Evolutionary conservation across 2,329 filamentous ascomycete genomes (phyloP), one percentile per base, ranked within the genome.

Genomic region (Grosmannia huntii): DNA sequence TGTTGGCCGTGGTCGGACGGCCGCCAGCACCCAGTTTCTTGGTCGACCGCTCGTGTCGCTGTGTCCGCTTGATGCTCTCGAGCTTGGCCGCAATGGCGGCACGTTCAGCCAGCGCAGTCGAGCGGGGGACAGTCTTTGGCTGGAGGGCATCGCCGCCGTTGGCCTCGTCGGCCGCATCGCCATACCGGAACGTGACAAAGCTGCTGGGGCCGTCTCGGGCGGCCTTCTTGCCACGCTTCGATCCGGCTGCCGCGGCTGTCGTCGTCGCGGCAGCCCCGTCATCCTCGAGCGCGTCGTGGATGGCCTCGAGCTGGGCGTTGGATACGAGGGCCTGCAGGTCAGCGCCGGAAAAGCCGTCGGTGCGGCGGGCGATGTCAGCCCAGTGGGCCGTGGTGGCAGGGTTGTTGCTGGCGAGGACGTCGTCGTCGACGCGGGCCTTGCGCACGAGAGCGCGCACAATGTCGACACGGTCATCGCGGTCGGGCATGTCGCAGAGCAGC

Each of bases 261-360:
- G 21, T 6, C 1, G 44, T 14, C 3, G 21, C 23, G 46, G 46
- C 11, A 4, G 21, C 25, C 10, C 5, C 5, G n/a, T 25, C 12
- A 65, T 85, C 82, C 57, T 83, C 86, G 0, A 99, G 80, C 2
- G 95, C 84, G 64, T 96, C 91, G 68, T 99, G 94, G 63, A 99
- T 96, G 31, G 94, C 94, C 73, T 97, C 92, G 6, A 99, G 80
- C 69, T 99, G 94, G 0, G 94, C 91, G 64, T 99, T 99, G 66
- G 95, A 96, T 50, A 97, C 85, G 7, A 99, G 80, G 0, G 92
- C 94, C 70, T 99, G 94, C 4, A 99, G 76, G 72, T 99, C 94
- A 1, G 94, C 94, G 14, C 94, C 94, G 0, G 89, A 94, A 70
- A 95, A 96, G 11, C 94, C 94, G 60, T 94, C 87, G 0, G 92